Base-by-base conservation (phyloP, 345 rosid species). In the Microthlaspi erraticum region DNA sequence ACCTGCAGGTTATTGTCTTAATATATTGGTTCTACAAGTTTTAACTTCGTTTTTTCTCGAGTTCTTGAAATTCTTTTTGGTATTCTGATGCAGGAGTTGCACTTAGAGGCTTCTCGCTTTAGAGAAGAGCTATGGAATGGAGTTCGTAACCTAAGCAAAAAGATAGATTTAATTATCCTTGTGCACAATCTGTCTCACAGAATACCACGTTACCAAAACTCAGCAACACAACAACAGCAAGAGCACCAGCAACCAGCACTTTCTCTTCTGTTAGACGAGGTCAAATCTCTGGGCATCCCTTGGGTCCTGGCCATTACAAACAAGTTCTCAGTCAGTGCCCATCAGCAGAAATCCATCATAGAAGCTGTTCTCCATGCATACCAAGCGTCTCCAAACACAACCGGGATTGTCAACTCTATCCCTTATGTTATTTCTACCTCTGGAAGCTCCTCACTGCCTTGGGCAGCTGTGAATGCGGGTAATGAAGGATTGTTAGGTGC, bases 261-360 rank as follows among this genome's bases (percentile, higher is more conserved):
- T 61, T 75, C 83, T 43, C 86, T 91, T 74, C 81, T 89, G 68
- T 76, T 93, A 66, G 87, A 89, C 7, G 98, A 93, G 80, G 94
- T 95, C 56, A 93, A 91, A 68, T 86, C 95, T 60, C 92, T 93
- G 11, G 96, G 97, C 66, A 89, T 93, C 67, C 98, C 98, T 20
- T 93, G 98, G 98, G 84, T 91, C 41, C 90, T 93, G 37, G 96
- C 97, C 59, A 79, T 93, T 74, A 93, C 98, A 59, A 93, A 93
- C 77, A 93, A 89, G 71, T 93, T 93, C 81, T 93, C 98, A 66
- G 98, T 93, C 44, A 93, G 97, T 72, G 97, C 96, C 1, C 97
- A 93, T 84, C 97, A 89, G 84, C 98, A 89, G 80, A 85, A 81
- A 59, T 81, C 86, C 45, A 84, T 87, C 16, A 85, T 91, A n/a